Evolutionary conservation across 805 yeast genomes (phyloP).

Genomic region (Ogataea wickerhamii): DNA sequence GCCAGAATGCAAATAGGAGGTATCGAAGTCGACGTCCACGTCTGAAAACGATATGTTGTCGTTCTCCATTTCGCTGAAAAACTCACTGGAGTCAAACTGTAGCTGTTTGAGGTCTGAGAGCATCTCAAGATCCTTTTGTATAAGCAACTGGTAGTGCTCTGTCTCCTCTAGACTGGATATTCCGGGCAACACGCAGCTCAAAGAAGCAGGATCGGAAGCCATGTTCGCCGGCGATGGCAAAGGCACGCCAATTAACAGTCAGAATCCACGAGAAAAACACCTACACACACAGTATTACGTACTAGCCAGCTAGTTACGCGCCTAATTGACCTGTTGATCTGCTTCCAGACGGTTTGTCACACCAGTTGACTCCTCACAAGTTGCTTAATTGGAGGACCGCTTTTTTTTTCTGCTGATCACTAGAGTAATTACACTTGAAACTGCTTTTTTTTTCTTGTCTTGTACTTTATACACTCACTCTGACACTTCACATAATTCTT

Average conservation of each 20-base stretch:
- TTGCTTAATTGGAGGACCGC: neutral
- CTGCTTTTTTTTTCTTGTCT: too few species aligned
- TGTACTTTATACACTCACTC: neutral
- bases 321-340: neutral
- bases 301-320: neutral
- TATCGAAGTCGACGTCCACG: conserved; percentile 14
- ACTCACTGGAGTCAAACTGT: conserved; percentile 14
- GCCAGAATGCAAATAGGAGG: conserved; percentile 5
- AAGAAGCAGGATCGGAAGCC: neutral
- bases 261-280: neutral
- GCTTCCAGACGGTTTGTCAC: neutral
- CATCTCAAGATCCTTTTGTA: conserved; percentile 7
- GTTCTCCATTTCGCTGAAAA: conserved; percentile 14
- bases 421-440: neutral
- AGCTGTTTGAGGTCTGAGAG: conserved; percentile 14
- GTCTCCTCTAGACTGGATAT: too few species aligned
- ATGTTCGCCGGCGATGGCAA: conserved; percentile 2
- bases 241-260: neutral
- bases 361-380: neutral
- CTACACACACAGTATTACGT: neutral
- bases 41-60: conserved; percentile 17
- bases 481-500: neutral
- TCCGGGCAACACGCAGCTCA: too few species aligned
- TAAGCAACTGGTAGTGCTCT: conserved; percentile 1
- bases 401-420: too few species aligned